Conservation (phyloP, 192 early-diverging fungal genomes). For the Linnemannia hyalina region DNA sequence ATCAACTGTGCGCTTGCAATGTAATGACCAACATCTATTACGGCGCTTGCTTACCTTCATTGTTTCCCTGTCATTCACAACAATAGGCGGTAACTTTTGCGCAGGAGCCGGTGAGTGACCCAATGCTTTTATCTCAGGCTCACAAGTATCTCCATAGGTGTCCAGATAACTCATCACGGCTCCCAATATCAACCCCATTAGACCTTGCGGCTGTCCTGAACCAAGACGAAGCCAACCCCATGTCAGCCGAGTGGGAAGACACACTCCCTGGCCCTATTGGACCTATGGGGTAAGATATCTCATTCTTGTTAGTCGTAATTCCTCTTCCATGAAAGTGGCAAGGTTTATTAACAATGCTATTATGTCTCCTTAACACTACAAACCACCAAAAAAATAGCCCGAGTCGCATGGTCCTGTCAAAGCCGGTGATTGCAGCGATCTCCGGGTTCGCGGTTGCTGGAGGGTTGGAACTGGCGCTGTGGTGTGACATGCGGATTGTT, state of each 20-base stretch:
- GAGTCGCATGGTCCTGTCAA: constrained; percentile 60
- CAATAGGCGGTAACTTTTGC: constrained; percentile 61
- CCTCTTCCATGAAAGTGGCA: no score
- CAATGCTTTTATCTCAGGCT: background rate
- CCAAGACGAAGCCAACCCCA: constrained; percentile 52
- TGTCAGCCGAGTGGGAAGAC: constrained; percentile 50
- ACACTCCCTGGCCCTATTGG: constrained; percentile 55
- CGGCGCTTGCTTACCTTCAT: background rate
- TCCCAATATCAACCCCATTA: background rate
- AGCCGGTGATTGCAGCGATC: constrained; percentile 67
- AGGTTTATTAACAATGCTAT: no score
- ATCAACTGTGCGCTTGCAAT: background rate
- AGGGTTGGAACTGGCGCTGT: constrained; percentile 64
- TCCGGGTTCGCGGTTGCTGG: constrained; percentile 69
- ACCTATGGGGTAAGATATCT: constrained; percentile 54
- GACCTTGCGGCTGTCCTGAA: constrained; percentile 56
- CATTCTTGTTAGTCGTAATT: background rate
- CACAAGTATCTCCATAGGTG: background rate
- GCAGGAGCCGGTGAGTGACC: constrained; percentile 55
- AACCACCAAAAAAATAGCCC: constrained; percentile 19
- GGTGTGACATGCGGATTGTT: constrained; percentile 66
- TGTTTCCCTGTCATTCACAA: background rate
- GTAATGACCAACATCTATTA: background rate
- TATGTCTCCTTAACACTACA: background rate
- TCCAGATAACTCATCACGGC: no score